Evolutionary conservation across 495 filamentous ascomycete species (phyloP), one percentile per base, ranked within the genome.

Genomic region (Penicillium nucicola): DNA sequence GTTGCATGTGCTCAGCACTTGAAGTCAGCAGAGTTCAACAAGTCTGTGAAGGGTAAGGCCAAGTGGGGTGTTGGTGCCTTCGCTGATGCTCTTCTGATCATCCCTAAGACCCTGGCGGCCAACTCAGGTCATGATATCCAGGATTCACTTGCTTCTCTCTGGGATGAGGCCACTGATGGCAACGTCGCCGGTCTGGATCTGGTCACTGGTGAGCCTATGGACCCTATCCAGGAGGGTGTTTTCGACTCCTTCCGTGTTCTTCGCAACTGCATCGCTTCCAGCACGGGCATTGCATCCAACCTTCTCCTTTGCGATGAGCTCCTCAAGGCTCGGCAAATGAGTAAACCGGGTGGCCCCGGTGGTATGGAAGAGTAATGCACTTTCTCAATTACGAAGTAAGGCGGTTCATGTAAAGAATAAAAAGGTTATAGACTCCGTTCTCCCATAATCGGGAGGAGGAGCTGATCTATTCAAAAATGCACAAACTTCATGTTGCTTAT

Each of bases 51-150:
- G 77, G 93, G 93, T 41, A 98, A 98, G 78, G 88, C 93, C 31
- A 96, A 95, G 72, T 96, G 81, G 75, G 93, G 95, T 58, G 91
- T 97, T 5, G 81, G 82, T 50, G 95, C 93, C 8, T 98, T 97
- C 66, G 89, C 93, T 2, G 93, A 97, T 71, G 91, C 93, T 18
- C 79, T 98, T 35, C 68, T 97, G 50, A 75, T 97, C 51, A 97
- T 98, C 55, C 93, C 93, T 39, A 98, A 98, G 80, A 97, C 91
- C 13, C 81, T 98, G 32, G 93, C 93, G 12, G 91, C 92, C 58
- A 98, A 98, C 65, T 87, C 89, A 37, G 93, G 95, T 48, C 92
- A 95, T 60, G 93, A 98, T 67, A 87, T 98, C 48, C 95, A 97
- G 71, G 93, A 98, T 50, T 64, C 64, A 85, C 85, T 99, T 62